phyloP scores from a whole-genome alignment of 176 grass and related monocot species.

The Lolium multiflorum region DNA sequence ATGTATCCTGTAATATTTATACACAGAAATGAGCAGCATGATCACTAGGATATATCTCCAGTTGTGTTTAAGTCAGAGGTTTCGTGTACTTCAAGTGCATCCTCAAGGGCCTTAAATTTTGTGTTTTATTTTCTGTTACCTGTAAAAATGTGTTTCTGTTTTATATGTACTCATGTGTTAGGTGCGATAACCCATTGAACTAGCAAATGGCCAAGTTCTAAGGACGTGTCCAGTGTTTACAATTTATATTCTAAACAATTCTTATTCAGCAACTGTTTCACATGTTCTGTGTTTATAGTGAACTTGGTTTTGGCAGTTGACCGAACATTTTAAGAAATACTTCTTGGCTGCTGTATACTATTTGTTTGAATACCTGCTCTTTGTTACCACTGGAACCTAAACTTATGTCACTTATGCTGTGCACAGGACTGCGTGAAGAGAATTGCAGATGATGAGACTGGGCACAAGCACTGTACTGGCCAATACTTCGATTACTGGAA shows the following conservation, averaged over 20 bases:
- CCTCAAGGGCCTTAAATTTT: too few relatives aligned
- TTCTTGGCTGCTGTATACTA: constrained; percentile 13
- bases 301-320: constrained; percentile 16
- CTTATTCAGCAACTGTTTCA: neutral
- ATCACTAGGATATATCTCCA: neutral
- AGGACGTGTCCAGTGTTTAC: neutral
- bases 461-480: constrained; percentile 92
- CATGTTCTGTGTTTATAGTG: constrained; percentile 19
- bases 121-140: neutral
- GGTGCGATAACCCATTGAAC: neutral
- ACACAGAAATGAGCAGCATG: neutral
- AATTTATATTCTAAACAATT: neutral
- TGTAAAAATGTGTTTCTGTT: neutral
- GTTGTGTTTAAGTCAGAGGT: neutral
- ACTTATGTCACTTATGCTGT: constrained; percentile 48
- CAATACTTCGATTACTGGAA: constrained; percentile 96
- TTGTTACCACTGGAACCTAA: constrained; percentile 33
- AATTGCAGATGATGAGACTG: constrained; percentile 71
- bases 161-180: too few relatives aligned
- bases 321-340: constrained; percentile 22
- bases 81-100: neutral
- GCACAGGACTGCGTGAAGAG: constrained; percentile 77
- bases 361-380: constrained; percentile 25
- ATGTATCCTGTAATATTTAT: constrained; percentile 4
- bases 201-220: constrained; percentile 2